Conservation (phyloP, 1,284 basidiomycete species). For the Puccinia hordei region DNA sequence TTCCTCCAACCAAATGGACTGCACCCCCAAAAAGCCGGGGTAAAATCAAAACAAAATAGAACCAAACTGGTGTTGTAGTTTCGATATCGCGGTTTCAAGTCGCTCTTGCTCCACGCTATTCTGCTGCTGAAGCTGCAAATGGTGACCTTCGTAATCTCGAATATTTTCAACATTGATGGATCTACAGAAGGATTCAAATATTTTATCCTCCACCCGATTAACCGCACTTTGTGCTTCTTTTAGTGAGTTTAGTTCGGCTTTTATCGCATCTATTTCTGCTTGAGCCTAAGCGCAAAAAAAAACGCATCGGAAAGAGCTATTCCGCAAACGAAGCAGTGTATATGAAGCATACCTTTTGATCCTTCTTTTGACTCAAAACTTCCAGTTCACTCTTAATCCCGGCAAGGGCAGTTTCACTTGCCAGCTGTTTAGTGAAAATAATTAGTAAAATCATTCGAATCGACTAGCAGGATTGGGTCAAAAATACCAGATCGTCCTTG, state of each 20-base stretch:
- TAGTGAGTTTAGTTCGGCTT: conserved; percentile 64
- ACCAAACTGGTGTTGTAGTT: conserved; percentile 78
- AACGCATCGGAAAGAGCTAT: not conserved
- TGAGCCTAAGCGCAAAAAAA: not conserved
- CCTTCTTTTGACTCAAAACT: conserved; percentile 65
- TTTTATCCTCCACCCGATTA: conserved; percentile 74
- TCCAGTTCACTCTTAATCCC: conserved; percentile 78
- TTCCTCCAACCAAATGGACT: not conserved
- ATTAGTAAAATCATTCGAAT: conserved; percentile 20
- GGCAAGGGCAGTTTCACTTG: conserved; percentile 67
- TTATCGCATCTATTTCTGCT: conserved; percentile 62
- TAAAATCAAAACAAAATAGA: not conserved
- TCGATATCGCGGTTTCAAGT: conserved; percentile 82
- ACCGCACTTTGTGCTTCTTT: conserved; percentile 65
- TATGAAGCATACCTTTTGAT: conserved; percentile 65
- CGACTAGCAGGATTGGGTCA: not conserved
- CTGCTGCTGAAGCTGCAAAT: conserved; percentile 81
- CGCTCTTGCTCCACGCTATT: conserved; percentile 80
- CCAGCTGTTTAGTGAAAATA: conserved; percentile 62
- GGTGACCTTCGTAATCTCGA: conserved; percentile 90
- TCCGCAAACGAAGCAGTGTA: not conserved
- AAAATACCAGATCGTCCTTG: conserved; percentile 79
- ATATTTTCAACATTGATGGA: conserved; percentile 80
- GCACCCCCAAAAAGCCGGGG: not conserved
- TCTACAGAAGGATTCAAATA: conserved; percentile 79